phyloP scores from a whole-genome alignment of 306 rosid genomes.

The Rosa multiflora region DNA sequence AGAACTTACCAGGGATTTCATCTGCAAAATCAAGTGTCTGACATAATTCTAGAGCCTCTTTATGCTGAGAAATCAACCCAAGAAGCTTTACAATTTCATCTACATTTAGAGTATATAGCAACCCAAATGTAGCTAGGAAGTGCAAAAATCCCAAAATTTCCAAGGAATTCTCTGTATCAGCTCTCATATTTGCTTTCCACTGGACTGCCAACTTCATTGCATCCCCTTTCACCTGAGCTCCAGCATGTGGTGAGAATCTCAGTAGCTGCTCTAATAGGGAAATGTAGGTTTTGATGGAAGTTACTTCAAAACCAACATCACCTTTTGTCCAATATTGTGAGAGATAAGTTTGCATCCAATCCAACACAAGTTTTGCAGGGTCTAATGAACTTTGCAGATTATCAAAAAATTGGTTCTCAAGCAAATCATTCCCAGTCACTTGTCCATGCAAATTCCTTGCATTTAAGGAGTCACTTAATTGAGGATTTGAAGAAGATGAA shows the following conservation, averaged over 20 bases:
- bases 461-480: too few relatives aligned
- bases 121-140: constrained; percentile 41
- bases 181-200: constrained; percentile 39
- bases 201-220: constrained; percentile 48
- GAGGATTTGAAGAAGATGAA: too few relatives aligned
- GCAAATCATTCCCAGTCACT: too few relatives aligned
- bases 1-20: constrained; percentile 44
- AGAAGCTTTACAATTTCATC: constrained; percentile 49
- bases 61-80: constrained; percentile 38
- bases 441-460: too few relatives aligned
- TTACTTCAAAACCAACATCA: constrained; percentile 21
- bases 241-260: constrained; percentile 39
- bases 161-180: constrained; percentile 8
- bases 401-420: too few relatives aligned
- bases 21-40: constrained; percentile 36
- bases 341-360: constrained; percentile 33
- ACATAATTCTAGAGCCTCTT: constrained; percentile 42
- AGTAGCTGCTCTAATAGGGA: constrained; percentile 36
- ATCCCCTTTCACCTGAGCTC: constrained; percentile 34
- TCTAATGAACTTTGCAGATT: constrained; percentile 37
- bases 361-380: constrained; percentile 56
- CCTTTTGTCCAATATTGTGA: constrained; percentile 23
- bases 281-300: constrained; percentile 23
- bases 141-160: constrained; percentile 51
- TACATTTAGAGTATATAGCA: constrained; percentile 33